Percentiles rank a stretch among this genome's conserved stretches.
These are phyloP conservation scores for Scutellaria barbata DNA, from an alignment of 257 asterid species.

Conservation along the genomic window DNA sequence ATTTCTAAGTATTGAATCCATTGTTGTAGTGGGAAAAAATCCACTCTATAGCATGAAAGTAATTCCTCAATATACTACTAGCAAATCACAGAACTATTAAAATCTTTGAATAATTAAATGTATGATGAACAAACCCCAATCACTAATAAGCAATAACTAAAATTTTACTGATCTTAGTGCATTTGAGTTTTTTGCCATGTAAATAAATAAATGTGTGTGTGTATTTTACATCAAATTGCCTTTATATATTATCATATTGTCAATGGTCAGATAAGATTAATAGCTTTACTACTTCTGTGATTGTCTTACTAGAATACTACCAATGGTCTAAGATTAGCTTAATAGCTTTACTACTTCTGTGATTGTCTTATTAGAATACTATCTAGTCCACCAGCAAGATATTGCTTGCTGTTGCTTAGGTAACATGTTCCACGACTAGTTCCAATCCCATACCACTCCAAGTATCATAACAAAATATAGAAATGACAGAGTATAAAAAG, in stretches of 20 bases:
- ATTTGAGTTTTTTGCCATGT: neutral
- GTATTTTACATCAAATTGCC: neutral
- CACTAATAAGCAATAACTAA: constrained; percentile 11
- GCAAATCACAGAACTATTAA: neutral
- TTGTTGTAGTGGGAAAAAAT: neutral
- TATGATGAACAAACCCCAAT: neutral
- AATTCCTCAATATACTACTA: neutral
- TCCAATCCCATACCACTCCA: neutral
- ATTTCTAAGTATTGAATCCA: neutral
- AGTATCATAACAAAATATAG: neutral
- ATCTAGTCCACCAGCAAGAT: neutral
- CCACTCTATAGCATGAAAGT: constrained; percentile 2
- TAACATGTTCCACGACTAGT: neutral
- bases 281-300: neutral
- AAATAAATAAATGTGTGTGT: neutral
- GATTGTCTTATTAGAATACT: neutral
- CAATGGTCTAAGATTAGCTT: constrained; percentile 20
- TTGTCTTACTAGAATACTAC: neutral
- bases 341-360: neutral
- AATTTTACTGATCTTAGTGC: constrained; percentile 11
- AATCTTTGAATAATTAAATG: neutral
- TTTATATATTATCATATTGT: constrained; percentile 1
- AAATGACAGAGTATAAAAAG: neutral
- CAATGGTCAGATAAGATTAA: constrained; percentile 12
- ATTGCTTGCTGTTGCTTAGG: neutral